Evolutionary conservation across 2,329 filamentous ascomycete genomes (phyloP).

Genomic region (Periconia digitata): DNA sequence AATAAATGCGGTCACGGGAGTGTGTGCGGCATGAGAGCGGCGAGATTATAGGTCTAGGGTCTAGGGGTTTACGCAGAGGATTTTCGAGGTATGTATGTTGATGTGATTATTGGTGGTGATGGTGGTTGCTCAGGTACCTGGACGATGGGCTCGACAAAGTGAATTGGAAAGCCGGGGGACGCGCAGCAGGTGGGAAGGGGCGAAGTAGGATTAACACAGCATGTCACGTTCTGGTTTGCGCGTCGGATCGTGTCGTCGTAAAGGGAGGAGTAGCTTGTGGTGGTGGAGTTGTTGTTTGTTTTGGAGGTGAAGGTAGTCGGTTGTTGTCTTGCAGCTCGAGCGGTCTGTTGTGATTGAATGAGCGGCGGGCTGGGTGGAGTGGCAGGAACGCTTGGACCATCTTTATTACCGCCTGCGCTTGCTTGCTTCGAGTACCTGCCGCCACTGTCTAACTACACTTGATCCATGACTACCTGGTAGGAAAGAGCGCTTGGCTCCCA

Average conservation of each 20-base stretch:
- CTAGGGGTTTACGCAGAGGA: background rate
- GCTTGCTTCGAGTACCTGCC: background rate
- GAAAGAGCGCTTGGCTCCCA: constrained; percentile 1
- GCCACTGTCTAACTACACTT: no score
- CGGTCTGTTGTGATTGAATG: constrained; percentile 23
- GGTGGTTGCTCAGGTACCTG: constrained; percentile 27
- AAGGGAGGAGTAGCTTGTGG: constrained; percentile 7
- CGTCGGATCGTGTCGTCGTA: constrained; percentile 10
- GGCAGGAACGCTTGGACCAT: constrained; percentile 15
- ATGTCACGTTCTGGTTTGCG: constrained; percentile 14
- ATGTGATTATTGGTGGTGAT: constrained; percentile 7
- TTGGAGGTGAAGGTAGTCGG: constrained; percentile 20
- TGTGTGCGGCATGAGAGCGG: constrained; percentile 31
- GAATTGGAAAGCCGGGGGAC: constrained; percentile 36
- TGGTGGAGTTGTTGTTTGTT: constrained; percentile 11
- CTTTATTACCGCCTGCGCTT: constrained; percentile 5
- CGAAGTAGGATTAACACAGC: constrained; percentile 14
- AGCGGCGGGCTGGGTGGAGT: constrained; percentile 6
- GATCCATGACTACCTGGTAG: no score
- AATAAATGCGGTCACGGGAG: constrained; percentile 11
- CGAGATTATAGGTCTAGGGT: constrained; percentile 1
- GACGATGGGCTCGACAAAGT: constrained; percentile 39
- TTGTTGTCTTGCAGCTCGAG: no score
- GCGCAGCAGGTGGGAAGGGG: constrained; percentile 13
- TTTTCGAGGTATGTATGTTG: no score